A percentile compares a stretch with the other conserved stretches of the same genome.
phyloP scores from a whole-genome alignment of 352 stramenopile genomes.

The Globisporangium carolinianum region DNA sequence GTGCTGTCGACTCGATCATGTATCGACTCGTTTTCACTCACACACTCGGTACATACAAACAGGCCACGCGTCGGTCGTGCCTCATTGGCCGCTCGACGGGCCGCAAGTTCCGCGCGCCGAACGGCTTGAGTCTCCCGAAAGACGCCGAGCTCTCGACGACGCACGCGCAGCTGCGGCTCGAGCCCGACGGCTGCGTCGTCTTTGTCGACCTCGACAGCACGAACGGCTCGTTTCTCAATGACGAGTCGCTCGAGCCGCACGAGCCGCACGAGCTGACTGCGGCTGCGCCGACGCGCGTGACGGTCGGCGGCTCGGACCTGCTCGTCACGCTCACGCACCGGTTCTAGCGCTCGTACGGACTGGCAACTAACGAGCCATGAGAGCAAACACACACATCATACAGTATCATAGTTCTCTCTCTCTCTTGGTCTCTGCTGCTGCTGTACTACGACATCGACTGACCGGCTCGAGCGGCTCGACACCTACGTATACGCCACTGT shows the following conservation, averaged over 20 bases:
- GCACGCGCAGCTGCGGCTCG: slow-evolving; percentile 62
- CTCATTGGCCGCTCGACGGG: slow-evolving; percentile 74
- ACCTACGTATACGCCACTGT: no score
- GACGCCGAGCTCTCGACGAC: slow-evolving; percentile 81
- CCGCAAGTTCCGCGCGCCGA: slow-evolving; percentile 66
- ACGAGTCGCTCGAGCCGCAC: slow-evolving; percentile 34
- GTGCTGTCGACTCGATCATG: not conserved
- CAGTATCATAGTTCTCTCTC: slow-evolving; percentile 37
- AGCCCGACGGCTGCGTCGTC: slow-evolving; percentile 47
- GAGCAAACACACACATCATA: slow-evolving; percentile 9
- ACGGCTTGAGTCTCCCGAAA: slow-evolving; percentile 70
- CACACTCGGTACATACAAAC: slow-evolving; percentile 7
- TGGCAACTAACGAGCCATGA: not conserved
- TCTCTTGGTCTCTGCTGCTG: slow-evolving; percentile 5
- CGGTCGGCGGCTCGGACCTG: slow-evolving; percentile 46
- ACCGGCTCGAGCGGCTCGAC: no score
- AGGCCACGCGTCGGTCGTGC: slow-evolving; percentile 39
- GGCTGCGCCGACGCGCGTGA: slow-evolving; percentile 37
- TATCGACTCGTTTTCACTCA: not conserved
- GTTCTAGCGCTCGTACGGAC: slow-evolving; percentile 7
- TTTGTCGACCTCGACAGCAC: slow-evolving; percentile 80
- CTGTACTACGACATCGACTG: no score
- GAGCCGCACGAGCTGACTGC: slow-evolving; percentile 38
- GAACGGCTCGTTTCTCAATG: slow-evolving; percentile 71
- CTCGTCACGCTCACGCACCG: slow-evolving; percentile 47